These are phyloP conservation scores for Trichothecium roseum DNA, from an alignment of 2,329 filamentous ascomycete species.

Conservation along the genomic window DNA sequence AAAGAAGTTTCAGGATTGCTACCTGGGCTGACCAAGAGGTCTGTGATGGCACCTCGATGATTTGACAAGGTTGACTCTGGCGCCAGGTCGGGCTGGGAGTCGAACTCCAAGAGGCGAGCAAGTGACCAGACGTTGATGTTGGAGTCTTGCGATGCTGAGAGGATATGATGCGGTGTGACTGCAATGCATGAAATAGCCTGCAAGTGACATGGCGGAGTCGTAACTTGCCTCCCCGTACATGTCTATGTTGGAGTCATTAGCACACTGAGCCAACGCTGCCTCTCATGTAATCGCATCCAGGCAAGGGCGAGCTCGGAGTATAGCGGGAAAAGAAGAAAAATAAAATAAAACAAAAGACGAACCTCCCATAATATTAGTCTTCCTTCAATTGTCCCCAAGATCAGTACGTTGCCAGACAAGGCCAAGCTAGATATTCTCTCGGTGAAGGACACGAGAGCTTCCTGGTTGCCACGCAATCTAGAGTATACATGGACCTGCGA, in stretches of 20 bases:
- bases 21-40: constrained; percentile 53
- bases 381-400: constrained; percentile 76
- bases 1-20: constrained; percentile 62
- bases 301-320: neutral
- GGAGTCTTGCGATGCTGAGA: constrained; percentile 76
- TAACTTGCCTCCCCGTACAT: constrained; percentile 64
- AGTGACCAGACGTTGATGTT: constrained; percentile 91
- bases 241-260: constrained; percentile 34
- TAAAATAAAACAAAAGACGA: constrained; percentile 13
- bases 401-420: constrained; percentile 60
- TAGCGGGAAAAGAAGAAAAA: constrained; percentile 6
- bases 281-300: neutral
- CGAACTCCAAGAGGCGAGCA: constrained; percentile 55
- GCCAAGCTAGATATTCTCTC: constrained; percentile 75
- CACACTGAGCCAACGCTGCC: constrained; percentile 5
- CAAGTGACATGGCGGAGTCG: constrained; percentile 67
- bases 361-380: constrained; percentile 92
- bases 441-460: constrained; percentile 77
- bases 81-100: constrained; percentile 45
- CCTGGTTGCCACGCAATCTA: constrained; percentile 72
- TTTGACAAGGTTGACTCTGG: constrained; percentile 70
- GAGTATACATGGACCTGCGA: constrained; percentile 90
- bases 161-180: constrained; percentile 59
- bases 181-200: constrained; percentile 70
- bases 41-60: constrained; percentile 65